phyloP scores from a whole-genome alignment of 768 basidiomycete genomes.

The Postia placenta region DNA sequence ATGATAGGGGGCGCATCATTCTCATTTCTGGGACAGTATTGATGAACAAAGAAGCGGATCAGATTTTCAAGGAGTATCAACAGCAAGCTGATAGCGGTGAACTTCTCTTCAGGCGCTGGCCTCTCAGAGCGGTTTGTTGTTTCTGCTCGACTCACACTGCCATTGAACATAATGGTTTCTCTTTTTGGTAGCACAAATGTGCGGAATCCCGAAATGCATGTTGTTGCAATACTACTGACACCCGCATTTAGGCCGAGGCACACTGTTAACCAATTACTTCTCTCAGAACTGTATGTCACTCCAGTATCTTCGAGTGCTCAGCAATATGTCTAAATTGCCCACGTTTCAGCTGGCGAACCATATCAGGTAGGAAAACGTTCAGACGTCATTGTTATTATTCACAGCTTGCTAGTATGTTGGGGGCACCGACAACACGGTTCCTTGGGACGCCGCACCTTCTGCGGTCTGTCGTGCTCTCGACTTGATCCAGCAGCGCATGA shows the following conservation, averaged over 20 bases:
- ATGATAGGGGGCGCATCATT: conserved; percentile 57
- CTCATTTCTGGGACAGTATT: conserved; percentile 37
- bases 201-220: conserved; percentile 4
- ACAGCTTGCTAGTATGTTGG: conserved; percentile 57
- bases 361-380: conserved; percentile 51
- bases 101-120: conserved; percentile 66
- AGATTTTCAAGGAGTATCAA: conserved; percentile 63
- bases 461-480: conserved; percentile 54
- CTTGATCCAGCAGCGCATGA: conserved; percentile 52
- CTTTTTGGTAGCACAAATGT: not conserved
- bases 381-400: not conserved
- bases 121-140: conserved; percentile 52
- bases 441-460: conserved; percentile 50
- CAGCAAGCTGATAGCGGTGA: conserved; percentile 48
- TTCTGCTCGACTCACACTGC: not conserved
- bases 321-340: not conserved
- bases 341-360: conserved; percentile 78
- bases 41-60: conserved; percentile 39
- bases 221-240: not conserved
- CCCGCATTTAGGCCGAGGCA: conserved; percentile 51
- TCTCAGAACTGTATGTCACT: conserved; percentile 69
- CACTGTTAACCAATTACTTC: conserved; percentile 73
- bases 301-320: not conserved
- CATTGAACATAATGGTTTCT: not conserved
- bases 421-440: conserved; percentile 65